Percentiles rank a stretch among this genome's conserved stretches.
Evolutionary conservation across 768 basidiomycete species (phyloP).

Genomic region (Neoboletus subvelutipes): DNA sequence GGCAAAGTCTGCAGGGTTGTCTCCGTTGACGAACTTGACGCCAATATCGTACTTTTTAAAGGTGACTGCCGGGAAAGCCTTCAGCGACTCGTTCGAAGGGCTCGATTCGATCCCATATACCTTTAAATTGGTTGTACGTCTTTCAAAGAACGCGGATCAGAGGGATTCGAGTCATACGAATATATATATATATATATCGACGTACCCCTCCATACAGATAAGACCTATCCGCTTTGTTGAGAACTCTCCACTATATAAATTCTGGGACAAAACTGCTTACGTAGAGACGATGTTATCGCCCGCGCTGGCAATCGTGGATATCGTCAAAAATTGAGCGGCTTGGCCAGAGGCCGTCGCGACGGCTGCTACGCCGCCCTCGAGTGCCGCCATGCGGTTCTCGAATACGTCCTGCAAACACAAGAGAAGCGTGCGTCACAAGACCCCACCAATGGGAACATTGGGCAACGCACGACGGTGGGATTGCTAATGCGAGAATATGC

Average conservation of each 20-base stretch:
- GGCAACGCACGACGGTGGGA: slow-evolving; percentile 18
- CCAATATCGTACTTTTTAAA: slow-evolving; percentile 16
- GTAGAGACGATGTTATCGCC: slow-evolving; percentile 82
- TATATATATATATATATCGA: not conserved
- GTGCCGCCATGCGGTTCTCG: slow-evolving; percentile 72
- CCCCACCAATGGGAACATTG: not conserved
- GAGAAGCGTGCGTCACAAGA: not conserved
- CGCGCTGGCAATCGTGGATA: slow-evolving; percentile 54
- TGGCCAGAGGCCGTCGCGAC: slow-evolving; percentile 75
- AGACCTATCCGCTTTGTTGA: slow-evolving; percentile 6
- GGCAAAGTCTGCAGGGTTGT: slow-evolving; percentile 55
- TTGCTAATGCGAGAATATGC: slow-evolving; percentile 23
- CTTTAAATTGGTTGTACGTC: slow-evolving; percentile 24
- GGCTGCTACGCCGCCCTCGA: slow-evolving; percentile 80
- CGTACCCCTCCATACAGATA: slow-evolving; percentile 23
- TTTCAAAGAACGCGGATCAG: not conserved
- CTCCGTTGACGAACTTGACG: slow-evolving; percentile 51
- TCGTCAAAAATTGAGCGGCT: slow-evolving; percentile 73
- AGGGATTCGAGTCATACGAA: not conserved
- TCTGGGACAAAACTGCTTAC: slow-evolving; percentile 48
- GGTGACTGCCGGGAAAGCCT: slow-evolving; percentile 6
- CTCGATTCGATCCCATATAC: not conserved
- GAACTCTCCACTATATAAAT: not conserved
- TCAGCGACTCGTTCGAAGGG: not conserved
- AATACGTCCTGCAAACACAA: slow-evolving; percentile 59